Evolutionary conservation across 768 basidiomycete species (phyloP), one percentile per base, ranked within the genome.

Genomic region (Pluteus cervinus): DNA sequence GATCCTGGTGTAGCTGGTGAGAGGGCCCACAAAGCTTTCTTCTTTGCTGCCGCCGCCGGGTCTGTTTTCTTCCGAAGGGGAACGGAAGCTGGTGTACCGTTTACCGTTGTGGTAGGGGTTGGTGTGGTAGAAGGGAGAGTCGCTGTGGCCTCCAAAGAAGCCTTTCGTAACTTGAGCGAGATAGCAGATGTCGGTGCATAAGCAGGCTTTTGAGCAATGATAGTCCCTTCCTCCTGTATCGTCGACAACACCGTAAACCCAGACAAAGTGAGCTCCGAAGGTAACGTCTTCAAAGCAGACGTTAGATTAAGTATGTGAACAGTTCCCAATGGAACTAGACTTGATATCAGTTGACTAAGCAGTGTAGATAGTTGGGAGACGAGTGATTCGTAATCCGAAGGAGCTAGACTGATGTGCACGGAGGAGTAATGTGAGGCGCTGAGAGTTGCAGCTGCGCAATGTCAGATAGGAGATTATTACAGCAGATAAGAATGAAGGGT

Each of bases 11-110:
- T 76, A 1, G 78, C 69, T 2, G 86, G 76, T 2, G 83, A 62
- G 22, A 93, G 68, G 1, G 88, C 69, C 93, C 93, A 96, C 24
- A 97, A 68, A 0, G 88, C 87, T 45, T 90, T 85, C 62, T 92
- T 94, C 33, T 82, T 76, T n/a, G n/a, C n/a, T n/a, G n/a, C n/a
- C n/a, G n/a, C n/a, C 7, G 85, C 81, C 42, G 77, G 68, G 48
- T 80, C 79, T 3, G 68, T 60, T 50, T 65, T 69, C 38, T 68
- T 68, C 47, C 68, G 76, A 30, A 81, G 71, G 18, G 71, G 66
- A 4, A 76, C 56, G 65, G 55, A 52, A 40, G 54, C 23, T 16
- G 21, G 11, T 12, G 34, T 14, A 35, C 33, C 22, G 25, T 22
- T 33, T 32, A 39, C 33, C 15, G 29, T 12, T 9, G 20, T 30